These are phyloP conservation scores for Trichopus zeylanicus DNA, from an alignment of 116 monocot species.

Conservation along the genomic window DNA sequence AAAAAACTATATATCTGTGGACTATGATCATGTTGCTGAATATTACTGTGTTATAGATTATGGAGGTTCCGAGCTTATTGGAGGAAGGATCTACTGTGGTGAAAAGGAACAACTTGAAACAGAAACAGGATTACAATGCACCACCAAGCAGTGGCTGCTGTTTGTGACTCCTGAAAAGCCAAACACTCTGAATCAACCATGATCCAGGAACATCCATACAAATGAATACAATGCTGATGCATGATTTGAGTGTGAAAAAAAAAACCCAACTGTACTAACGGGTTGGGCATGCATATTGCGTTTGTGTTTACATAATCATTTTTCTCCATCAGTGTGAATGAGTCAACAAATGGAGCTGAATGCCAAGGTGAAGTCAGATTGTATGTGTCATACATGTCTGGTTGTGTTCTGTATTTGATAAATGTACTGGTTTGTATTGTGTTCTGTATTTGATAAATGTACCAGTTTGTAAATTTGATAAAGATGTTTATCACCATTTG, in stretches of 20 bases:
- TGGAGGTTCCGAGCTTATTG: conserved; percentile 45
- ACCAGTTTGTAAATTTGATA: too few relatives aligned
- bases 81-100: conserved; percentile 54
- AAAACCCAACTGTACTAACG: background rate
- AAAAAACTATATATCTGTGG: too few relatives aligned
- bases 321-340: background rate
- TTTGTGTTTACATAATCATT: background rate
- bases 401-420: too few relatives aligned
- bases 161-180: conserved; percentile 17
- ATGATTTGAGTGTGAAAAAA: too few relatives aligned
- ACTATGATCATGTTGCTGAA: background rate
- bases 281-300: background rate
- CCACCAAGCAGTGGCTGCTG: conserved; percentile 37
- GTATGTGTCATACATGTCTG: too few relatives aligned
- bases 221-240: too few relatives aligned
- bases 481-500: too few relatives aligned
- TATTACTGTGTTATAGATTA: conserved; percentile 36
- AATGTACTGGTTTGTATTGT: too few relatives aligned
- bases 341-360: background rate
- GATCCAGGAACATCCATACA: too few relatives aligned
- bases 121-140: conserved; percentile 48
- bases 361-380: too few relatives aligned
- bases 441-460: too few relatives aligned
- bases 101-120: conserved; percentile 60
- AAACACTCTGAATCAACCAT: too few relatives aligned